These are phyloP conservation scores for Cokeromyces recurvatus DNA, from an alignment of 371 early-diverging fungal species.

Conservation along the genomic window DNA sequence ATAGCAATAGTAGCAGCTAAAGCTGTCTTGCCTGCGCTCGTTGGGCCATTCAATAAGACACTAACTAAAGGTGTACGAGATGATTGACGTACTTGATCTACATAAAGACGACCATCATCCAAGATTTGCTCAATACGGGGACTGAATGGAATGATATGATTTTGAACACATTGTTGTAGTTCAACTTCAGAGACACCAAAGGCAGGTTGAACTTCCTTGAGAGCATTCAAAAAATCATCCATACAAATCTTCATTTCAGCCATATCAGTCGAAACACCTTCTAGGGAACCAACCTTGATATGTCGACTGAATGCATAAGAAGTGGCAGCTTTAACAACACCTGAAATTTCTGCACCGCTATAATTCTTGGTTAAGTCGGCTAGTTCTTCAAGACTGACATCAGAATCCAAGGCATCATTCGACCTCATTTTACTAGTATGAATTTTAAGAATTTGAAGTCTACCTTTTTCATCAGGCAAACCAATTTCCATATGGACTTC, in stretches of 20 bases:
- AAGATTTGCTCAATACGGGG: constrained; percentile 73
- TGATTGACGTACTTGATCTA: constrained; percentile 84
- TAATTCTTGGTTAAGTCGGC: constrained; percentile 97
- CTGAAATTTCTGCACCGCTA: constrained; percentile 99
- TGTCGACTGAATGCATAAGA: constrained; percentile 99
- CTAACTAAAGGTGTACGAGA: constrained; percentile 85
- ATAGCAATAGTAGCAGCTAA: constrained; percentile 96
- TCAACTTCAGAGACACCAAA: constrained; percentile 98
- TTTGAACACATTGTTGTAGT: constrained; percentile 77
- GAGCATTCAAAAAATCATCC: constrained; percentile 91
- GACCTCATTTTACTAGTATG: constrained; percentile 89
- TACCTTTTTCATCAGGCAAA: constrained; percentile 89
- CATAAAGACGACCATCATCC: constrained; percentile 77
- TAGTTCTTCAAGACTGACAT: constrained; percentile 89
- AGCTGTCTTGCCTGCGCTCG: constrained; percentile 97
- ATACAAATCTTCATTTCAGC: constrained; percentile 88
- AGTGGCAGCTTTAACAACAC: constrained; percentile 97
- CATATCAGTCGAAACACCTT: constrained; percentile 75
- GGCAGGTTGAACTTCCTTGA: constrained; percentile 97
- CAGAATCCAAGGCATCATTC: constrained; percentile 81
- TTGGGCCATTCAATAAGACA: constrained; percentile 80
- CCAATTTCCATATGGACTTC: constrained; percentile 97
- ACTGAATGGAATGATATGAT: constrained; percentile 81
- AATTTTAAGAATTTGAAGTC: constrained; percentile 92
- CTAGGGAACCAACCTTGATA: constrained; percentile 85